Conservation (phyloP, 768 basidiomycete species). For the Termitomyces eurrhizus region DNA sequence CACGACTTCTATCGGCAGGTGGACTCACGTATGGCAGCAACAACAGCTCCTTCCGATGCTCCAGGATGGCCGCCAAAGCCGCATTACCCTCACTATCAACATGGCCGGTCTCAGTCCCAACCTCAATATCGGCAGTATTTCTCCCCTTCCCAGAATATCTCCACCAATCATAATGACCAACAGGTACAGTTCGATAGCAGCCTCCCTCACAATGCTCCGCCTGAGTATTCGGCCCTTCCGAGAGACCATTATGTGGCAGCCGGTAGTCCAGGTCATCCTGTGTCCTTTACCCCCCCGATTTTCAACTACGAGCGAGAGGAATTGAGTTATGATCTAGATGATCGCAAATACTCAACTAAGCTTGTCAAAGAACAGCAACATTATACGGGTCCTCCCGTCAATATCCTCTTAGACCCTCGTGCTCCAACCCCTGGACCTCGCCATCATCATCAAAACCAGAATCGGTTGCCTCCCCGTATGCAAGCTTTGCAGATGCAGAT, state of each 20-base stretch:
- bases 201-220: constrained; percentile 3
- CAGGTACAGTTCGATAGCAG: constrained; percentile 1
- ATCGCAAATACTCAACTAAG: background rate
- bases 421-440: constrained; percentile 8
- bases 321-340: background rate
- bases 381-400: background rate
- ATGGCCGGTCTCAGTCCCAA: constrained; percentile 6
- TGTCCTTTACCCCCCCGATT: background rate
- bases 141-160: background rate
- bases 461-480: constrained; percentile 18
- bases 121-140: constrained; percentile 7
- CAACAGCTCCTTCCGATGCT: background rate
- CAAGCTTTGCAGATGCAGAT: constrained; percentile 18
- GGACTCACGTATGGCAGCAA: background rate
- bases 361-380: constrained; percentile 1
- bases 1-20: constrained; percentile 21
- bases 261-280: background rate
- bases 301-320: background rate
- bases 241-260: background rate
- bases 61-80: constrained; percentile 12
- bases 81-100: background rate
- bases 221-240: constrained; percentile 11
- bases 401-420: constrained; percentile 10
- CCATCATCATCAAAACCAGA: constrained; percentile 8
- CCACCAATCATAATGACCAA: background rate